Percentiles rank a stretch among this genome's conserved stretches.
phyloP scores from a whole-genome alignment of 2,329 filamentous ascomycete genomes.

The Ophiostoma sp. region DNA sequence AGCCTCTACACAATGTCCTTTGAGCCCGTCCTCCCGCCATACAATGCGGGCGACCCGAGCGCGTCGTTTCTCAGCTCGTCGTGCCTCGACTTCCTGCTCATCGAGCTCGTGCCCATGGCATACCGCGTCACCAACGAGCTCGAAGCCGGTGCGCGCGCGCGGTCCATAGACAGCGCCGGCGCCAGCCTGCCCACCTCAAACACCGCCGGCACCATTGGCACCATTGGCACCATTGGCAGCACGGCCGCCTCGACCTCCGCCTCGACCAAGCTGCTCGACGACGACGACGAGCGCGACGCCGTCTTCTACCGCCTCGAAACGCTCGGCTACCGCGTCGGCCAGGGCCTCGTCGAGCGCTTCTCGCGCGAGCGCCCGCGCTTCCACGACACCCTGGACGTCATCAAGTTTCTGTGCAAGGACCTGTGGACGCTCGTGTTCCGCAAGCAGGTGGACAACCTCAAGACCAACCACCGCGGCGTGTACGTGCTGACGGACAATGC shows the following conservation, averaged over 20 bases:
- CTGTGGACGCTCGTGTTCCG: conserved; percentile 90
- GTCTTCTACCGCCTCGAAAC: conserved; percentile 79
- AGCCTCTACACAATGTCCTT: conserved; percentile 56
- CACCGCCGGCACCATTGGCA: conserved; percentile 26
- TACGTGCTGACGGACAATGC: conserved; percentile 92
- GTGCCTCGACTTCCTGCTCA: conserved; percentile 88
- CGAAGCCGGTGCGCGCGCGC: conserved; percentile 40
- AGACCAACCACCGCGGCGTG: conserved; percentile 94
- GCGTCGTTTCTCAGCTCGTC: conserved; percentile 74
- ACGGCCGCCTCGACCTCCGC: neutral
- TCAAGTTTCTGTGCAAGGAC: conserved; percentile 98
- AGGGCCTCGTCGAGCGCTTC: conserved; percentile 90
- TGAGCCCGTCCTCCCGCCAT: conserved; percentile 62
- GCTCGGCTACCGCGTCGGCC: conserved; percentile 84
- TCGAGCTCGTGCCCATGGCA: conserved; percentile 92
- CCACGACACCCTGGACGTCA: conserved; percentile 86
- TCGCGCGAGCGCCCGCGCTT: conserved; percentile 80
- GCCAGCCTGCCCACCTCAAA: neutral
- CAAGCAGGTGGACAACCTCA: conserved; percentile 97
- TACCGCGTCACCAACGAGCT: conserved; percentile 77
- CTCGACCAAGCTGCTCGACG: conserved; percentile 45
- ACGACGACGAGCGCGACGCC: conserved; percentile 78
- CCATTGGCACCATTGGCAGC: conserved; percentile 16
- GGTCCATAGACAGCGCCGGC: conserved; percentile 35
- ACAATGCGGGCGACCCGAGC: conserved; percentile 66